These are phyloP conservation scores for Stemphylium lycopersici DNA, from an alignment of 2,329 filamentous ascomycete species.

Conservation along the genomic window DNA sequence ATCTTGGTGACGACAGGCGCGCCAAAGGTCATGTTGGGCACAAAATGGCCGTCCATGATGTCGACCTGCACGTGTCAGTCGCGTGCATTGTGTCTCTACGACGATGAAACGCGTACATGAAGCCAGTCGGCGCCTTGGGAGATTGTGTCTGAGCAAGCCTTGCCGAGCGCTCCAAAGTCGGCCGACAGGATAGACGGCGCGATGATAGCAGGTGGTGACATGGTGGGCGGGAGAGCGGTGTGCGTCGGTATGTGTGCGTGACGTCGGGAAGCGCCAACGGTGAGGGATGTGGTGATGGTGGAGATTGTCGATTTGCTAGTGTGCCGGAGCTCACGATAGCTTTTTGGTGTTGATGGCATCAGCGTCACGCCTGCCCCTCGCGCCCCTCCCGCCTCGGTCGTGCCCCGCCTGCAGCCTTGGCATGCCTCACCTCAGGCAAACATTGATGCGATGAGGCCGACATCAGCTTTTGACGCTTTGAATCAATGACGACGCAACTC, in stretches of 20 bases:
- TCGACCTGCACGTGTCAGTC: slow-evolving; percentile 85
- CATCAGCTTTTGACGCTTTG: not conserved
- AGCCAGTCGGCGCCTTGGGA: slow-evolving; percentile 72
- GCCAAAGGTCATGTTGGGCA: slow-evolving; percentile 97
- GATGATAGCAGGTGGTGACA: slow-evolving; percentile 92
- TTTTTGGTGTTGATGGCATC: slow-evolving; percentile 44
- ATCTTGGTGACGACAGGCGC: slow-evolving; percentile 95
- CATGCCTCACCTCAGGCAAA: slow-evolving; percentile 11
- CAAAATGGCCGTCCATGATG: slow-evolving; percentile 99
- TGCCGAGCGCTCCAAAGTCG: slow-evolving; percentile 88
- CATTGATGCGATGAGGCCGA: not conserved
- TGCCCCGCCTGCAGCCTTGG: slow-evolving; percentile 23
- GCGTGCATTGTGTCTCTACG: slow-evolving; percentile 1
- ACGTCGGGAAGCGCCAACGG: slow-evolving; percentile 26
- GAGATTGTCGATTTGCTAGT: slow-evolving; percentile 26
- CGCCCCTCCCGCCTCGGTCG: slow-evolving; percentile 26
- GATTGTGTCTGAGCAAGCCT: slow-evolving; percentile 86
- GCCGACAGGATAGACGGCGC: slow-evolving; percentile 97
- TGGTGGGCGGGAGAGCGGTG: slow-evolving; percentile 51
- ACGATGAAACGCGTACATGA: slow-evolving; percentile 39
- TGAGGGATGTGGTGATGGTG: slow-evolving; percentile 11
- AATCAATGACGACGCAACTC: no score
- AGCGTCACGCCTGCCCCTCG: slow-evolving; percentile 26
- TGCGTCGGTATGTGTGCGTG: slow-evolving; percentile 2
- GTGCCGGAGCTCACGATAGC: slow-evolving; percentile 37